Conservation (phyloP, 2,329 filamentous ascomycete genomes). For the Aureobasidium leucospermi region DNA sequence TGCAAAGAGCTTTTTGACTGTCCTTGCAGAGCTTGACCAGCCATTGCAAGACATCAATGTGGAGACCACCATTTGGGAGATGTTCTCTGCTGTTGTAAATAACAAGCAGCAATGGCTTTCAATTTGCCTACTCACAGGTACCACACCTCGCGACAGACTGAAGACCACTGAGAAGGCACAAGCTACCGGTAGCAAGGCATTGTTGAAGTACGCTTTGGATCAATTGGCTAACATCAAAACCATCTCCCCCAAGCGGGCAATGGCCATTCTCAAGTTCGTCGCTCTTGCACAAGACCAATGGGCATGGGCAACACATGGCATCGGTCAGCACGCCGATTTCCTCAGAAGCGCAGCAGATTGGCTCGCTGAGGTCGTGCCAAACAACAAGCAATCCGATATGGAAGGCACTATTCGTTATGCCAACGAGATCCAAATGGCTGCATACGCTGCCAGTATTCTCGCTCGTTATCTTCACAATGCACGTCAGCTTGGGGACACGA, state of each 20-base stretch:
- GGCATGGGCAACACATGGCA: slow-evolving; percentile 83
- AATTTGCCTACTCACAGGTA: slow-evolving; percentile 83
- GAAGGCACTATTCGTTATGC: slow-evolving; percentile 22
- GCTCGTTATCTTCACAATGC: slow-evolving; percentile 86
- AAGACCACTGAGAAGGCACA: slow-evolving; percentile 46
- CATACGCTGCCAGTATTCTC: slow-evolving; percentile 77
- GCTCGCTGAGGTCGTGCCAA: slow-evolving; percentile 51
- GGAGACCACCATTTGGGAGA: slow-evolving; percentile 68
- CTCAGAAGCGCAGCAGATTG: slow-evolving; percentile 65
- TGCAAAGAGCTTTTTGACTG: slow-evolving; percentile 73
- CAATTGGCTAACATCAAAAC: slow-evolving; percentile 57
- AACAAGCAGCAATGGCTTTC: slow-evolving; percentile 95
- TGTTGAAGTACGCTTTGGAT: slow-evolving; percentile 67
- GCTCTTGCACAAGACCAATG: slow-evolving; percentile 86
- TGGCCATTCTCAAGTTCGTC: slow-evolving; percentile 79
- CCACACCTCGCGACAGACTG: slow-evolving; percentile 69
- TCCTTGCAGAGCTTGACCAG: slow-evolving; percentile 69
- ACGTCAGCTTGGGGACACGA: slow-evolving; percentile 63
- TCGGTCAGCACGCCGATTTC: slow-evolving; percentile 67
- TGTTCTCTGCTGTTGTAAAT: slow-evolving; percentile 78
- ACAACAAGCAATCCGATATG: slow-evolving; percentile 26
- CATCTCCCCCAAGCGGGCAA: slow-evolving; percentile 56
- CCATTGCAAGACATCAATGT: slow-evolving; percentile 61
- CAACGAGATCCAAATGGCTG: slow-evolving; percentile 54
- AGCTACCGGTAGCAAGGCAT: slow-evolving; percentile 48